Base-by-base conservation (phyloP, 331 rosid genomes). In the Prunus yedoensis region DNA sequence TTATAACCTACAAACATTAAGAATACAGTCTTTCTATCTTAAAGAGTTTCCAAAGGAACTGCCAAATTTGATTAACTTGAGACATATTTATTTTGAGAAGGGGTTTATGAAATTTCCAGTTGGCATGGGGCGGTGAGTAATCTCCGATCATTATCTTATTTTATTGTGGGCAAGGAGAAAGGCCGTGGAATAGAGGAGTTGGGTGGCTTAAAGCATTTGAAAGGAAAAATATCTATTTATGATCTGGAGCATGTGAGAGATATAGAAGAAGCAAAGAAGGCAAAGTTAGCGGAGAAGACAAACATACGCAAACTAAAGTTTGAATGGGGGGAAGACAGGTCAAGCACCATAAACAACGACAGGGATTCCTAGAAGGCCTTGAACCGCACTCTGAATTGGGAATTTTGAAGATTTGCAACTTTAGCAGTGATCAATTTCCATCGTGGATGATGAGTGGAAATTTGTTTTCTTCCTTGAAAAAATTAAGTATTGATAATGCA, bases 181-280 rank as follows among this genome's bases (percentile, higher is more conserved):
- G 52, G 70, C 18, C 41, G 56, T 67, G 20, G 32, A 21, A 67
- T 67, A 20, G 57, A 23, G 35, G 71, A 67, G n/a, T 13, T 66
- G 5, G 41, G n/a, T 46, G 56, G 21, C 20, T 12, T 67, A 46
- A 43, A 20, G n/a, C 12, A 43, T 4, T 23, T 66, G 56, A 66
- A 0, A 20, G 54, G 30, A 5, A 2, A 8, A 0, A 11, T 45
- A 21, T 43, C 4, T 0, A 13, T 66, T 12, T 1, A 0, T 12
- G 0, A 14, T 20, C 56, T 66, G 10, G 56, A 67, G 47, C 17
- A 6, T 20, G 71, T 13, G 17, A 46, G 3, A 20, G 23, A 46
- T 13, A 10, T 0, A 47, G 54, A 50, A 12, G n/a, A 50, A 50
- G 54, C 54, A 5, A 50, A 50, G n/a, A 15, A 50, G 1, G 54